Base-by-base conservation (phyloP, 805 yeast species). In the Yarrowia bubula region DNA sequence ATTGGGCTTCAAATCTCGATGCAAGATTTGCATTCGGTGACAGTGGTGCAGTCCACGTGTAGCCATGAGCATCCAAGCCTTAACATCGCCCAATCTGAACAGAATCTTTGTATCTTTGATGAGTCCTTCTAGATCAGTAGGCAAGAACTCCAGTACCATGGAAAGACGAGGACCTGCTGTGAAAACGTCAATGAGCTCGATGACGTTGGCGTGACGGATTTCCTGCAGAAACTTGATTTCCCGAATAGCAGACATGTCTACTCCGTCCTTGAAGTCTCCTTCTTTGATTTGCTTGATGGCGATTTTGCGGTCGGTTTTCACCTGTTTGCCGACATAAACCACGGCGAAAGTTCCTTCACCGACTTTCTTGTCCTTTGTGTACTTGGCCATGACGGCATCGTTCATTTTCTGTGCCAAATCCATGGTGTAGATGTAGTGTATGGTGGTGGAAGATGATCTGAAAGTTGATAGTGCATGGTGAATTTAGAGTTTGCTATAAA, bases 291-390 rank as follows among this genome's bases (percentile, higher is more conserved):
- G 97, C 73, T 95, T 95, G 67, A 96, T 87, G 69, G 99, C 99
- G 38, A 95, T 87, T 61, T 81, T 80, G 64, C 92, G 76, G 6
- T 75, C 77, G 33, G 84, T 81, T 57, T 77, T 79, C 11, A 79
- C 69, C 72, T 88, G 88, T 44, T 81, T 84, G 1, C 98, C 98
- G 14, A 92, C 80, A 65, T 74, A 75, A 6, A 95, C 99, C 65
- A 92, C 96, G 53, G 99, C 99, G 78, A 93, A 95, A 0, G 99
- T 95, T 76, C 99, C 99, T 77, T 95, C 99, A 73, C 99, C 99
- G 33, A 95, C 98, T 73, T 92, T 92, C 69, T 84, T 86, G 65
- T 92, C 97, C 43, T 70, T 70, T 33, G 70, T 62, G 62, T 70
- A 70, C 9, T 44, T 43, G 8, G 51, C 51, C 51, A 44, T 43